phyloP scores from a whole-genome alignment of 441 rosid species.

The Gossypium schwendimanii region DNA sequence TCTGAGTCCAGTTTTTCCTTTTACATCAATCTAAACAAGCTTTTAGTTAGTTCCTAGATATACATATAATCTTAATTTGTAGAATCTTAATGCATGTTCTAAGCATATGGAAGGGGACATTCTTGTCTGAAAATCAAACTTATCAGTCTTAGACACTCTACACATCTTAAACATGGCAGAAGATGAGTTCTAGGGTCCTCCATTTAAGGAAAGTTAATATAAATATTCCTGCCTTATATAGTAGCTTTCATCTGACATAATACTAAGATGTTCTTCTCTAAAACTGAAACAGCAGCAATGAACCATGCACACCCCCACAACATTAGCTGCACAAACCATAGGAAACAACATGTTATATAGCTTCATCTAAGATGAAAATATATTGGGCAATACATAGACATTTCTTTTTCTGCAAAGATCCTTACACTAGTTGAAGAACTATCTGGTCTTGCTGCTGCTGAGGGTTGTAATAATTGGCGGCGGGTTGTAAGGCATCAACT shows the following conservation, averaged over 20 bases:
- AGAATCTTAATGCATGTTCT: slow-evolving; percentile 11
- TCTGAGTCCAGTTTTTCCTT: too few species aligned
- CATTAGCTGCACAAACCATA: slow-evolving; percentile 20
- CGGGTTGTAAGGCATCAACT: slow-evolving; percentile 70
- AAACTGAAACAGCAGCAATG: background rate
- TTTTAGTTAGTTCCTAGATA: too few species aligned
- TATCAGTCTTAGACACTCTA: slow-evolving; percentile 21
- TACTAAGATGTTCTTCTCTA: slow-evolving; percentile 14
- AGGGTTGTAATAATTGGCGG: slow-evolving; percentile 37
- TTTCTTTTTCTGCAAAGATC: background rate
- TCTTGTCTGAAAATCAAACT: slow-evolving; percentile 19
- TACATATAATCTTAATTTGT: background rate
- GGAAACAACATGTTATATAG: background rate
- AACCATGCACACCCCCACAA: background rate
- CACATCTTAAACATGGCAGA: slow-evolving; percentile 11
- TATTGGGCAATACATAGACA: background rate
- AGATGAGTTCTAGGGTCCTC: slow-evolving; percentile 1
- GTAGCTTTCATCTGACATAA: slow-evolving; percentile 13
- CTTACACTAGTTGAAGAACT: slow-evolving; percentile 79
- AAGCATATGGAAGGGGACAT: slow-evolving; percentile 10
- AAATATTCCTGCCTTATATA: slow-evolving; percentile 8
- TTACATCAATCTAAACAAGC: too few species aligned
- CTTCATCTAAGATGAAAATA: background rate
- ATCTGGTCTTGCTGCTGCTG: slow-evolving; percentile 65
- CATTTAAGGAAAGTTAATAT: slow-evolving; percentile 11